Percentiles rank a stretch among this genome's conserved stretches.
phyloP scores from a whole-genome alignment of 2,329 filamentous ascomycete species.

The Calonectria henricotiae region DNA sequence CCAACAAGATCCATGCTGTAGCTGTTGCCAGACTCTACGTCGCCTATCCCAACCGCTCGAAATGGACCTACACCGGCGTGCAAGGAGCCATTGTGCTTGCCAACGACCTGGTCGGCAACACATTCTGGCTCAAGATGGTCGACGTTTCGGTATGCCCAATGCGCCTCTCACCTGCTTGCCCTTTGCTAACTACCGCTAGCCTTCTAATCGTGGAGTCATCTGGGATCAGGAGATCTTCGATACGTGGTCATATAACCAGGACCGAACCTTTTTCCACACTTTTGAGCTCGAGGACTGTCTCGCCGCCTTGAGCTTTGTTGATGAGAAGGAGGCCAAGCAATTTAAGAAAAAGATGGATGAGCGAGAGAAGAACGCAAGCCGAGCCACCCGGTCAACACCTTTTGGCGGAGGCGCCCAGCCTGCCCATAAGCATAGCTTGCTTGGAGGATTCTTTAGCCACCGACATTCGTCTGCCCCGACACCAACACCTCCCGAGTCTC shows the following conservation, averaged over 20 bases:
- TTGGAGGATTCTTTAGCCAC: constrained; percentile 77
- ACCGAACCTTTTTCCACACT: constrained; percentile 96
- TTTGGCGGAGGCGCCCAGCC: constrained; percentile 73
- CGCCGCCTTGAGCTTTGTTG: constrained; percentile 91
- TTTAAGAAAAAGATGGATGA: constrained; percentile 99
- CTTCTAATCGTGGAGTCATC: constrained; percentile 86
- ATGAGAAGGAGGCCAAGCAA: constrained; percentile 97
- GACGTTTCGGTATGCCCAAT: constrained; percentile 83
- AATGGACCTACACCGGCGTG: constrained; percentile 95
- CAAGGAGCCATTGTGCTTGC: constrained; percentile 93
- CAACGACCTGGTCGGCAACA: constrained; percentile 95
- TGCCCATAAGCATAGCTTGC: constrained; percentile 63
- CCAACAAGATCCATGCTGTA: constrained; percentile 98
- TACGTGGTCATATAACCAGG: constrained; percentile 94
- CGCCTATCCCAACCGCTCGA: constrained; percentile 86
- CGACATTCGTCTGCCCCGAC: constrained; percentile 74
- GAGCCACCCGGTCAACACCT: constrained; percentile 84
- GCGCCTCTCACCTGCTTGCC: constrained; percentile 34
- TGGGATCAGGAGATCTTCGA: constrained; percentile 99
- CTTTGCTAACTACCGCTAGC: constrained; percentile 63
- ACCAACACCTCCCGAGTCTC: constrained; percentile 73
- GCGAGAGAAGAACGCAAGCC: constrained; percentile 94
- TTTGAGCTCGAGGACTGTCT: constrained; percentile 96
- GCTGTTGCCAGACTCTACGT: constrained; percentile 95
- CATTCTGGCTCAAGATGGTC: constrained; percentile 97